Conservation (phyloP, 164 flowering plant genomes). For the Vitis riparia region DNA sequence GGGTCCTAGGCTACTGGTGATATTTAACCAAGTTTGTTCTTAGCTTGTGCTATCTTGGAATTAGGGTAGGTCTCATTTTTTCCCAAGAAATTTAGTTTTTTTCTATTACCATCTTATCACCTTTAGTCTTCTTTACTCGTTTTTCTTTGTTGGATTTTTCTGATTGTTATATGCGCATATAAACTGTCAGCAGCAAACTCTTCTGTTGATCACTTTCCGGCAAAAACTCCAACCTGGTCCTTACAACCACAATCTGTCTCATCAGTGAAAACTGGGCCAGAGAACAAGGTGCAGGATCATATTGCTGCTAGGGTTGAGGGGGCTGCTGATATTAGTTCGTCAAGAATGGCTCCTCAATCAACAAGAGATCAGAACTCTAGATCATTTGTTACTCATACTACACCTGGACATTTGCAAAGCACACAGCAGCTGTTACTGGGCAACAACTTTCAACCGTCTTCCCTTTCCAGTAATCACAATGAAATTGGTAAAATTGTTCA, state of each 20-base stretch:
- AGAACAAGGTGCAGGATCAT: slow-evolving; percentile 41
- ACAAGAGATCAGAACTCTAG: slow-evolving; percentile 42
- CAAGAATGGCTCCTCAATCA: slow-evolving; percentile 37
- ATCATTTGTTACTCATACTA: slow-evolving; percentile 42
- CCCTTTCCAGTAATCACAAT: slow-evolving; percentile 41
- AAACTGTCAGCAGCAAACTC: slow-evolving; percentile 43
- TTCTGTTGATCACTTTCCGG: slow-evolving; percentile 39
- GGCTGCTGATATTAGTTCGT: slow-evolving; percentile 25
- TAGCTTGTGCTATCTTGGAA: no score
- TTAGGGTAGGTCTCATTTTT: no score
- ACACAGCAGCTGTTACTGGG: slow-evolving; percentile 51
- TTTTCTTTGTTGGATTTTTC: not conserved
- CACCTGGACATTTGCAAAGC: slow-evolving; percentile 32
- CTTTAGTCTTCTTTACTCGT: not conserved
- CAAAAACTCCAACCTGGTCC: slow-evolving; percentile 47
- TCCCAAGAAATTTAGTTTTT: no score
- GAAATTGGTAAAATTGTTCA: slow-evolving; percentile 78
- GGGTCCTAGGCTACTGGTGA: no score
- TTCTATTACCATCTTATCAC: no score
- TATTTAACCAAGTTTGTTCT: no score
- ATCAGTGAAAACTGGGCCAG: slow-evolving; percentile 36
- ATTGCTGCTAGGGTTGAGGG: slow-evolving; percentile 37
- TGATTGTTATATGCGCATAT: not conserved
- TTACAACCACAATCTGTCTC: slow-evolving; percentile 42
- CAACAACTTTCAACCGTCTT: slow-evolving; percentile 33